Base-by-base conservation (phyloP, 331 rosid species). In the Phaseolus coccineus region DNA sequence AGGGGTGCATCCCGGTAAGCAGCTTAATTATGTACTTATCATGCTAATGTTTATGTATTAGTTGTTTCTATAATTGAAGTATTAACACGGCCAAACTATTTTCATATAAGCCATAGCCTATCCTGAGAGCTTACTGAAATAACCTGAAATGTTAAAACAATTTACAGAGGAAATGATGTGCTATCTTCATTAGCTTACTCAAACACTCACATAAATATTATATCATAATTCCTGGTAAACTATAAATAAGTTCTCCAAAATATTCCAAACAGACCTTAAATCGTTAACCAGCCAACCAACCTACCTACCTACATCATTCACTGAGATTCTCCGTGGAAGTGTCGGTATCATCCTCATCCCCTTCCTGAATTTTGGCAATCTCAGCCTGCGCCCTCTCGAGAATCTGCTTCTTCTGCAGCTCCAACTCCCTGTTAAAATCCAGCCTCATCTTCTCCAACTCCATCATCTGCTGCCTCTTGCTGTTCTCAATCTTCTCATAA, bases 381-480 rank as follows among this genome's bases (percentile, higher is more conserved):
- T 96, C 94, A 2, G 81, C 84, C 69, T 90, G 94, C 0, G 98
- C 94, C 86, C 87, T 96, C 81, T 96, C 97, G 71, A 93, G 67
- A 77, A 93, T 96, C 88, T 91, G 96, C 86, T 91, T 91, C 90
- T 93, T 91, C 91, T 96, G 97, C 85, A 89, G 28, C 83, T 96
- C 98, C 69, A 96, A 77, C 40, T 96, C 97, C 83, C 87, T 90
- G 44, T 87, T 83, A 80, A 93, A 93, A 74, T 89, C 90, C 78
- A 84, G 44, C 84, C 97, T 90, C 96, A 91, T 90, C 87, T 91
- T 93, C 90, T 96, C 99, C 61, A 96, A 78, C 83, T 91, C 98
- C 91, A 87, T 85, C 97, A 96, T 93, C 76, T 96, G 97, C 84
- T 88, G 90, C 88, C 97, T 93, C 93, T 91, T 96, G 53, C 94